phyloP scores from a whole-genome alignment of 2,329 filamentous ascomycete genomes.

The Ophiostoma australiae region DNA sequence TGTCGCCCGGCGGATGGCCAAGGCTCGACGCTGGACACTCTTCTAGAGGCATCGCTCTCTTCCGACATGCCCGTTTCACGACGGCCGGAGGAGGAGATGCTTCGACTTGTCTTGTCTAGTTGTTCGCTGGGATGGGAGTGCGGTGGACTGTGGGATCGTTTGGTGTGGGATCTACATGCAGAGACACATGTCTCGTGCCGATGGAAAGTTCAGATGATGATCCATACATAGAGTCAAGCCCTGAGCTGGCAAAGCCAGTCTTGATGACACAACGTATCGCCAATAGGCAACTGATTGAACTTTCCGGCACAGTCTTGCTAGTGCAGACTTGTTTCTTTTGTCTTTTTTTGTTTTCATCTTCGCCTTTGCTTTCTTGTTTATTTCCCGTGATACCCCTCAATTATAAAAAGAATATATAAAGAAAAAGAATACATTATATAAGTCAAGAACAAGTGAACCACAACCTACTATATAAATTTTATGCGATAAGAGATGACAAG shows the following conservation, averaged over 20 bases:
- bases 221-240: conserved; percentile 98
- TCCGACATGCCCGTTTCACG: background rate
- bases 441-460: background rate
- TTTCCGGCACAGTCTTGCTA: conserved; percentile 18
- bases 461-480: background rate
- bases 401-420: background rate
- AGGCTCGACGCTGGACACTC: conserved; percentile 26
- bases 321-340: background rate
- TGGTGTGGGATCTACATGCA: conserved; percentile 5
- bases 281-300: conserved; percentile 41
- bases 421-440: background rate
- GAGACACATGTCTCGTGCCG: background rate
- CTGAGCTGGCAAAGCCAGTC: conserved; percentile 56
- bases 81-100: background rate
- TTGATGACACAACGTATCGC: conserved; percentile 41
- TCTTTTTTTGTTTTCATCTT: background rate
- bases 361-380: background rate
- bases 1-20: background rate
- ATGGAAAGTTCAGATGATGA: conserved; percentile 76
- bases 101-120: conserved; percentile 19
- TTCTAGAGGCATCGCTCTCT: conserved; percentile 18
- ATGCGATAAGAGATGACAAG: background rate
- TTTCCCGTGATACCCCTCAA: background rate
- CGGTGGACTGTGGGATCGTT: background rate
- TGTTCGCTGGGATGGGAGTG: background rate